Evolutionary conservation across 1,284 basidiomycete species (phyloP), one percentile per base, ranked within the genome.

Genomic region (Caloboletus inedulis): DNA sequence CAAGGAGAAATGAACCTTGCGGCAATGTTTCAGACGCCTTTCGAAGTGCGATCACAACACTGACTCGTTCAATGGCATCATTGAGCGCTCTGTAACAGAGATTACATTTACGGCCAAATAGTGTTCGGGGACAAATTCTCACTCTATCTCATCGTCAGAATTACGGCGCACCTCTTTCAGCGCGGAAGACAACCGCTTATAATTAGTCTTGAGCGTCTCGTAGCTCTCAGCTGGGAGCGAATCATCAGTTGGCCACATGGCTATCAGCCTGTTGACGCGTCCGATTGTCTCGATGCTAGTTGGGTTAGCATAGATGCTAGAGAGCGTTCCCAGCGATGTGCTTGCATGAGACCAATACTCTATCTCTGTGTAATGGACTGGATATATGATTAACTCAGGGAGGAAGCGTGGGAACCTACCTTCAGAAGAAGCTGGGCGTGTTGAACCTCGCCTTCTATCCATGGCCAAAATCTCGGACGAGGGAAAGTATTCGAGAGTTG

Each of bases 231-330:
- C 75, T 5, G 84, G 81, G 13, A 85, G 63, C 21, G 76, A 76
- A 59, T 90, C 87, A 66, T 89, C 85, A 21, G 75, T 69, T 7
- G 86, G 86, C 85, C 87, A 89, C 34, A 76, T 77, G 47, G 77
- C 74, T 56, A 89, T 82, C 50, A 87, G 65, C 59, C 85, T 77
- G 65, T 91, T 89, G 23, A 87, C 84, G 43, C 85, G 79, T 31
- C 78, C 79, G 49, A 89, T 80, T 1, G 80, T 81, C 37, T 89
- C 85, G 50, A 70, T 61, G 27, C 76, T 78, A 12, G 71, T 65
- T 31, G 75, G 69, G 60, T 74, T 80, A 14, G 77, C 69, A 63
- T 80, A 84, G 56, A 81, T 73, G 51, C 71, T 72, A 10, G 82
- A 78, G 35, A 89, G 72, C 18, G 72, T 69, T 54, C 72, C 76